These are phyloP conservation scores for Eutrema yunnanense DNA, from an alignment of 345 rosid genomes.

Conservation along the genomic window DNA sequence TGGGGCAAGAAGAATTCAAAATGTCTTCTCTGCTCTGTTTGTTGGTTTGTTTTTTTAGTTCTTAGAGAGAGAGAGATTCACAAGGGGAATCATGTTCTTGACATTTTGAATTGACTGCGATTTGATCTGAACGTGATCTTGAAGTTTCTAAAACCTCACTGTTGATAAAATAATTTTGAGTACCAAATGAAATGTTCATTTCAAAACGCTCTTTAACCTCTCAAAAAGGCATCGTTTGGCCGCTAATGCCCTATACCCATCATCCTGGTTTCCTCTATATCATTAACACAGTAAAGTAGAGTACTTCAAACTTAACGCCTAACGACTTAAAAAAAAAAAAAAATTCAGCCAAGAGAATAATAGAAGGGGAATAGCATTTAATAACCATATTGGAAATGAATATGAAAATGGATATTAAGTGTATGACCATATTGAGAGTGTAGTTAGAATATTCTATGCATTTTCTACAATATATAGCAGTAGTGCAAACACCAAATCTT, in stretches of 20 bases:
- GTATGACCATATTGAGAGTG: no score
- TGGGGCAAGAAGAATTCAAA: constrained; percentile 3
- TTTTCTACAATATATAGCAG: no score
- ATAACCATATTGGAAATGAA: no score
- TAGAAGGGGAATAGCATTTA: no score
- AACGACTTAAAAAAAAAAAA: no score
- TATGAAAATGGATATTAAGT: no score
- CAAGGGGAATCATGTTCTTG: not conserved
- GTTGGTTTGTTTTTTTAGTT: not conserved
- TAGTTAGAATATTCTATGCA: no score
- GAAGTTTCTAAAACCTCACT: not conserved
- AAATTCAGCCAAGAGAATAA: no score
- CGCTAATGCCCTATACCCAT: not conserved
- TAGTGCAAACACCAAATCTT: no score
- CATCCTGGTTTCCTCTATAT: not conserved
- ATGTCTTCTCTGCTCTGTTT: not conserved
- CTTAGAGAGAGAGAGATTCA: not conserved
- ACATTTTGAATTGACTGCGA: not conserved
- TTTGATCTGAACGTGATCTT: not conserved
- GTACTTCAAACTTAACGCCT: no score
- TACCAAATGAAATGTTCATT: not conserved
- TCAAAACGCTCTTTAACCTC: not conserved
- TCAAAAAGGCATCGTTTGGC: not conserved
- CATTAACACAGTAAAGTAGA: not conserved
- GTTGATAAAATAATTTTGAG: not conserved